These are phyloP conservation scores for Camelina neglecta DNA, from an alignment of 345 rosid species.

Conservation along the genomic window DNA sequence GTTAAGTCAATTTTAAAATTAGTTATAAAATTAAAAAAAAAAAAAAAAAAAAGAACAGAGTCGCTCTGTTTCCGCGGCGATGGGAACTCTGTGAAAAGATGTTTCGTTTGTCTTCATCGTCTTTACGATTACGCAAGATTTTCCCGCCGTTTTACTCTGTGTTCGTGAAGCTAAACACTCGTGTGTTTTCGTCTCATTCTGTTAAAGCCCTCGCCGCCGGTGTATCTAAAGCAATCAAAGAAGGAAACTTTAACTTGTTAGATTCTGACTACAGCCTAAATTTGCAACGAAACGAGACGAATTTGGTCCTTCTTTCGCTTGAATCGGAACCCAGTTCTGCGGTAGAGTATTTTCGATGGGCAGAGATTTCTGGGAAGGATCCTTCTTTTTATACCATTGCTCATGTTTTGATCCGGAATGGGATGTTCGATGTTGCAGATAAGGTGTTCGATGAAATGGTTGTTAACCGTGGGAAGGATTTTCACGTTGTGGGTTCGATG, in stretches of 20 bases:
- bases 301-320: conserved; percentile 41
- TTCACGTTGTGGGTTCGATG: conserved; percentile 31
- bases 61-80: conserved; percentile 19
- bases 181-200: conserved; percentile 18
- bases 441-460: conserved; percentile 51
- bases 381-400: conserved; percentile 47
- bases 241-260: conserved; percentile 21
- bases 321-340: conserved; percentile 36
- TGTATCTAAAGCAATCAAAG: conserved; percentile 35
- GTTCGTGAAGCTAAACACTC: not conserved
- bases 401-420: conserved; percentile 44
- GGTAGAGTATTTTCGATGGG: conserved; percentile 41
- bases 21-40: too few species aligned
- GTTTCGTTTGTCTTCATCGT: conserved; percentile 19
- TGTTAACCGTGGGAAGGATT: conserved; percentile 26
- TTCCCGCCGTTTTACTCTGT: conserved; percentile 10
- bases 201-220: conserved; percentile 7
- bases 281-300: conserved; percentile 21
- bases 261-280: not conserved
- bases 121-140: conserved; percentile 8
- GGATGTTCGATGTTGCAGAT: conserved; percentile 46
- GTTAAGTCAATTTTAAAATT: too few species aligned
- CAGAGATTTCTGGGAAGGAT: conserved; percentile 14
- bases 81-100: conserved; percentile 26
- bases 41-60: not conserved